phyloP scores from a whole-genome alignment of 257 asterid genomes.

The Jaltomata sinuosa region DNA sequence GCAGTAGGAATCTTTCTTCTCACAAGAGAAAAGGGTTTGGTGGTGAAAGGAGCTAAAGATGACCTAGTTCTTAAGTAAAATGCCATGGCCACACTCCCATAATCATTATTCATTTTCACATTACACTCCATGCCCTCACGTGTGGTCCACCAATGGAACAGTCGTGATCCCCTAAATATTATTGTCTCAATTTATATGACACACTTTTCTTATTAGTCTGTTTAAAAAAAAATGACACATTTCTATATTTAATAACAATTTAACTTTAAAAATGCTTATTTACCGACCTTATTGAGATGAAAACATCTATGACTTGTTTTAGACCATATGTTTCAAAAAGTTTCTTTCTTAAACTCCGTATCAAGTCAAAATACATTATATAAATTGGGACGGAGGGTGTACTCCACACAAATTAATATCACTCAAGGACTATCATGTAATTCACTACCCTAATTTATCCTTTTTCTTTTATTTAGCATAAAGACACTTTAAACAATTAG shows the following conservation, averaged over 20 bases:
- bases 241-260: too few species aligned
- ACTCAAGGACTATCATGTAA: not conserved
- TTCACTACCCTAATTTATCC: not conserved
- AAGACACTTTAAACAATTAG: slow-evolving; percentile 1
- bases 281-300: too few species aligned
- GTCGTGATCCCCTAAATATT: slow-evolving; percentile 6
- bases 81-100: slow-evolving; percentile 12
- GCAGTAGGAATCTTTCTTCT: slow-evolving; percentile 16
- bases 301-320: too few species aligned
- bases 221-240: too few species aligned
- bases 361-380: too few species aligned
- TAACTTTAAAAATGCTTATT: too few species aligned
- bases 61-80: slow-evolving; percentile 50
- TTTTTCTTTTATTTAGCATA: not conserved
- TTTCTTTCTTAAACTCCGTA: too few species aligned
- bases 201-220: too few species aligned
- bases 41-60: not conserved
- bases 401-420: too few species aligned
- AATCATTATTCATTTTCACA: slow-evolving; percentile 20
- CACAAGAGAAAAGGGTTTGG: slow-evolving; percentile 3
- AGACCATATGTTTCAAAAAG: too few species aligned
- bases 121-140: slow-evolving; percentile 25
- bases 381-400: too few species aligned
- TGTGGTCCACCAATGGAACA: slow-evolving; percentile 38
- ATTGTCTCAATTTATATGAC: too few species aligned